Base-by-base conservation (phyloP, 352 stramenopile species). In the Pythium periplocum region DNA sequence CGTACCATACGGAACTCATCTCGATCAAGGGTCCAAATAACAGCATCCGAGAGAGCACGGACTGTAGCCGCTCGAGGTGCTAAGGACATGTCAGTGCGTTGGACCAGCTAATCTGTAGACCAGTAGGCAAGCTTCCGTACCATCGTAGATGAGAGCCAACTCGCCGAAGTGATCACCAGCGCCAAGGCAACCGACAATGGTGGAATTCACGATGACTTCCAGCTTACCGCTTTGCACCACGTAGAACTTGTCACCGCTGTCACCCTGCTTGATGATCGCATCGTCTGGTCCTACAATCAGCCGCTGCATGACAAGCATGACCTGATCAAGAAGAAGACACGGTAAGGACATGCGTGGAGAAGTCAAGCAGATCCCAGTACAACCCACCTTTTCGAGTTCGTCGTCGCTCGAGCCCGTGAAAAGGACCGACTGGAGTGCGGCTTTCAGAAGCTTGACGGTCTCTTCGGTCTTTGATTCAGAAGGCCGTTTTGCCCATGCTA, bases 241-340 rank as follows among this genome's bases (percentile, higher is more conserved):
- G 71, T 97, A 98, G 51, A 98, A 98, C 58, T 93, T 75, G 65
- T 98, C 86, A 43, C 93, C 95, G 0, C 86, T 69, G 55, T 96
- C 89, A 8, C 92, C 90, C 61, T 98, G 90, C 48, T 83, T 91
- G 57, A 98, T 98, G 44, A 98, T 94, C 4, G 83, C 73, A 30
- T 98, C 78, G 35, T 87, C 87, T 0, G 66, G 56, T 2, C 73
- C 61, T 2, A 86, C 66, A 7, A 67, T 57, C 31, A 90, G 61
- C 8, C 72, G 62, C 53, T 90, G 82, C 75, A 97, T 96, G 49
- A 93, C 77, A 35, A 86, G 69, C 4, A 96, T 57, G 2, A 93
- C 78, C 69, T 93, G 17, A 26, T 26, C 17, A 26, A 26, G 17
- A 26, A 26, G 17, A 26, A 26, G 17, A 26, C 17, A 26, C 17